Conservation (phyloP, 805 yeast species). For the Priceomyces haplophilus region DNA sequence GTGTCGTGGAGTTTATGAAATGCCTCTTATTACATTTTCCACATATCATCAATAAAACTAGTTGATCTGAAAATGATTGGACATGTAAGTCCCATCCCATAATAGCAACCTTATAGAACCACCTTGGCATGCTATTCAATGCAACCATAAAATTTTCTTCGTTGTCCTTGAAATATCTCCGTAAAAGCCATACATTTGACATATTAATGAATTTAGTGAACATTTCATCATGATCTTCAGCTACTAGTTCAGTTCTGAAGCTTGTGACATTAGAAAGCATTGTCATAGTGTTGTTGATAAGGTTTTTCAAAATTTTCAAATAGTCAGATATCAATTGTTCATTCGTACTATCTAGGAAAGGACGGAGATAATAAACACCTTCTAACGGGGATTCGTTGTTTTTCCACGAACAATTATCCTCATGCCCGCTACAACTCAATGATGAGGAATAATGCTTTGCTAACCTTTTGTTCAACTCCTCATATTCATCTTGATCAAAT, state of each 20-base stretch:
- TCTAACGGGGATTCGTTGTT: constrained; percentile 31
- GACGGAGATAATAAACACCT: constrained; percentile 34
- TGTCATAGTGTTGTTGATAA: constrained; percentile 23
- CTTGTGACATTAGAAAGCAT: constrained; percentile 12
- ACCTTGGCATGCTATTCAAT: constrained; percentile 25
- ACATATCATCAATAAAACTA: constrained; percentile 33
- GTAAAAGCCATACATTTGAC: constrained; percentile 33
- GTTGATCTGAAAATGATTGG: constrained; percentile 24
- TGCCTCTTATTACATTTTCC: constrained; percentile 35
- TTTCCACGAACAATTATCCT: constrained; percentile 35
- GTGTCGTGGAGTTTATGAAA: constrained; percentile 20
- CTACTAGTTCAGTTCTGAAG: constrained; percentile 5
- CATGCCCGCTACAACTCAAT: constrained; percentile 26
- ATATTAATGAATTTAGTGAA: constrained; percentile 16
- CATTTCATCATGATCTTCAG: constrained; percentile 6
- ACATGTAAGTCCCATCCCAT: constrained; percentile 37
- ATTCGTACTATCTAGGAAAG: constrained; percentile 28
- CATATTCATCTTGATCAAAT: constrained; percentile 21
- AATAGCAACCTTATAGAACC: constrained; percentile 35
- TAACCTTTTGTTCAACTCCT: constrained; percentile 22
- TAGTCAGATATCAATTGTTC: constrained; percentile 27
- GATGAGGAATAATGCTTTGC: constrained; percentile 24
- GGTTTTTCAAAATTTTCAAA: constrained; percentile 23
- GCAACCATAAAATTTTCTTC: constrained; percentile 31
- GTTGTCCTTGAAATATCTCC: constrained; percentile 28